These are phyloP conservation scores for Microbotryum scabiosae DNA, from an alignment of 1,284 basidiomycete species.

Conservation along the genomic window DNA sequence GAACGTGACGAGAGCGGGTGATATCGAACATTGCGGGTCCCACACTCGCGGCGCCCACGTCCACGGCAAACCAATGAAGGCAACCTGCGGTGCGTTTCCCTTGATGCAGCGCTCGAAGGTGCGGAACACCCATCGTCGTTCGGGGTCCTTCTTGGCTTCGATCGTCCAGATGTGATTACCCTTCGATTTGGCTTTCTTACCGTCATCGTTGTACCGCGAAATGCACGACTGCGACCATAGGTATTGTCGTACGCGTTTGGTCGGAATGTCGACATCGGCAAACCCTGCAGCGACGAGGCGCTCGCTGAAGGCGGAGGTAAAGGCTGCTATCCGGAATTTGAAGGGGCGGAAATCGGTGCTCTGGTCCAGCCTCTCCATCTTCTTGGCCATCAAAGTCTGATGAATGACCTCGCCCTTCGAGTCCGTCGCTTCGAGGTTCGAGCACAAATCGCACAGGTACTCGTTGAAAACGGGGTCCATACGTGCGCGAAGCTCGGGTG, in stretches of 20 bases:
- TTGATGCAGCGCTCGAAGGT: slow-evolving; percentile 82
- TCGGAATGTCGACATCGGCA: slow-evolving; percentile 47
- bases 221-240: slow-evolving; percentile 89
- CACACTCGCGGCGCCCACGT: slow-evolving; percentile 89
- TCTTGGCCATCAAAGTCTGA: slow-evolving; percentile 91
- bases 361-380: slow-evolving; percentile 93
- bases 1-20: slow-evolving; percentile 41
- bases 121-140: slow-evolving; percentile 81
- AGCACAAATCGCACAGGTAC: slow-evolving; percentile 81
- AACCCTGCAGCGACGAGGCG: slow-evolving; percentile 55
- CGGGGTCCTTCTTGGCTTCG: slow-evolving; percentile 73
- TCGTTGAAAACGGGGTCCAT: slow-evolving; percentile 87
- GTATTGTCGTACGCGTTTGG: slow-evolving; percentile 81
- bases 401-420: slow-evolving; percentile 94
- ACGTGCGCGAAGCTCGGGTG: slow-evolving; percentile 61
- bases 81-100: slow-evolving; percentile 67
- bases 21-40: slow-evolving; percentile 66
- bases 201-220: slow-evolving; percentile 96
- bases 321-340: slow-evolving; percentile 98
- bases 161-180: slow-evolving; percentile 99
- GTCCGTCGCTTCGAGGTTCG: slow-evolving; percentile 84
- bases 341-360: slow-evolving; percentile 95
- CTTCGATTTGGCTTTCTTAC: slow-evolving; percentile 98
- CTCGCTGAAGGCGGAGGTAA: slow-evolving; percentile 92
- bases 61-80: slow-evolving; percentile 71